Conservation (phyloP, 495 filamentous ascomycete genomes). For the Annulohypoxylon stygium region DNA sequence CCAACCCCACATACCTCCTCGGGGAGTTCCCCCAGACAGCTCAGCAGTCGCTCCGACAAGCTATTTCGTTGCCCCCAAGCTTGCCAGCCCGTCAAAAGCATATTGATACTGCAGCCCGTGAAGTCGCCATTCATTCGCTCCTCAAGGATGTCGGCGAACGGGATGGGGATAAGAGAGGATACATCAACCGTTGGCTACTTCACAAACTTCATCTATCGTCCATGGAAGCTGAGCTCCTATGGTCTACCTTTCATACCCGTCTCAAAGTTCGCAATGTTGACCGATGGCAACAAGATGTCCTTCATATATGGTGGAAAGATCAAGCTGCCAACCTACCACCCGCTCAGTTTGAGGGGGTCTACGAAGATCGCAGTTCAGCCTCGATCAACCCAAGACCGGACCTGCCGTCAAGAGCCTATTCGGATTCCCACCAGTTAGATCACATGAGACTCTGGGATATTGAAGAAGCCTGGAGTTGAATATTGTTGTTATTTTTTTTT, state of each 20-base stretch:
- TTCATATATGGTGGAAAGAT: constrained; percentile 60
- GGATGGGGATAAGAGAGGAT: constrained; percentile 53
- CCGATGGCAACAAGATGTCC: constrained; percentile 62
- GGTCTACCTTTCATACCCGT: constrained; percentile 51
- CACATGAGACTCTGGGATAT: constrained; percentile 32
- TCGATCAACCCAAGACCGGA: constrained; percentile 39
- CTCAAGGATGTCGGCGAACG: constrained; percentile 31
- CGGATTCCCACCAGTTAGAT: constrained; percentile 40
- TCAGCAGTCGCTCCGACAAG: constrained; percentile 42
- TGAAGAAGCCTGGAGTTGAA: constrained; percentile 30
- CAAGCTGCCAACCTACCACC: constrained; percentile 48
- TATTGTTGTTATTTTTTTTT: neutral
- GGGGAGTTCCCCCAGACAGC: constrained; percentile 46
- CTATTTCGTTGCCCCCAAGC: constrained; percentile 36
- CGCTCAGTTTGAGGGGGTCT: constrained; percentile 38
- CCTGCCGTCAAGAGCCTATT: constrained; percentile 37
- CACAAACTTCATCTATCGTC: constrained; percentile 60
- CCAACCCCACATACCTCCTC: constrained; percentile 48
- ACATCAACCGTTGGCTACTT: constrained; percentile 63
- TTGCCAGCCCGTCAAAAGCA: constrained; percentile 38
- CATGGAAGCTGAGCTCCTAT: constrained; percentile 59
- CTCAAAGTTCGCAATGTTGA: constrained; percentile 56
- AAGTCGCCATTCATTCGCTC: constrained; percentile 47
- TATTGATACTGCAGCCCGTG: constrained; percentile 47
- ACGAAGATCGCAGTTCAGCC: constrained; percentile 42